phyloP scores from a whole-genome alignment of 1,284 basidiomycete species.

The Fomitopsis palustris region DNA sequence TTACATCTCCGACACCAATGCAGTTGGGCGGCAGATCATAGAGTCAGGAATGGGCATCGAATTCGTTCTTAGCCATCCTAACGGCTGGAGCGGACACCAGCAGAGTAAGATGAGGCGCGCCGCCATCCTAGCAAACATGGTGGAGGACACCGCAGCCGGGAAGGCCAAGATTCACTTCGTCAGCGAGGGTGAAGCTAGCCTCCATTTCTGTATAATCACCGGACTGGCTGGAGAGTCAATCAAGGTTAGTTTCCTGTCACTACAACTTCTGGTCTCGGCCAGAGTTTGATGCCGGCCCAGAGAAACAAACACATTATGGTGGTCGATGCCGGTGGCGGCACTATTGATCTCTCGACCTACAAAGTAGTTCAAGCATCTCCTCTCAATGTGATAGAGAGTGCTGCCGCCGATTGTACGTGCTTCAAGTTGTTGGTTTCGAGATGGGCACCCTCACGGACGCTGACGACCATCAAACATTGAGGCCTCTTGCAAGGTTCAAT shows the following conservation, averaged over 20 bases:
- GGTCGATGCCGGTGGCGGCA: slow-evolving; percentile 5
- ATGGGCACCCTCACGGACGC: too few relatives aligned
- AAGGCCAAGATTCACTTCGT: neutral
- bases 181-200: slow-evolving; percentile 3
- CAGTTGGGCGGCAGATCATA: slow-evolving; percentile 37
- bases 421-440: neutral
- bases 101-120: slow-evolving; percentile 38
- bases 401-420: neutral
- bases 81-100: slow-evolving; percentile 42
- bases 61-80: slow-evolving; percentile 39
- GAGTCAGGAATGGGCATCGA: slow-evolving; percentile 28
- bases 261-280: neutral
- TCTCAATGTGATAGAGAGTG: neutral
- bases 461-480: neutral
- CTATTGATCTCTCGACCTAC: slow-evolving; percentile 2
- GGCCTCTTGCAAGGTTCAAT: neutral
- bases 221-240: neutral
- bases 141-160: neutral
- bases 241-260: neutral
- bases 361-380: neutral
- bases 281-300: too few relatives aligned
- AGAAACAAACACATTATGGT: neutral
- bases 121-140: slow-evolving; percentile 26
- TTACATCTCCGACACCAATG: slow-evolving; percentile 47
- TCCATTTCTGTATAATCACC: slow-evolving; percentile 2